Evolutionary conservation across 768 basidiomycete genomes (phyloP).

Genomic region (Leccinellum albellum): DNA sequence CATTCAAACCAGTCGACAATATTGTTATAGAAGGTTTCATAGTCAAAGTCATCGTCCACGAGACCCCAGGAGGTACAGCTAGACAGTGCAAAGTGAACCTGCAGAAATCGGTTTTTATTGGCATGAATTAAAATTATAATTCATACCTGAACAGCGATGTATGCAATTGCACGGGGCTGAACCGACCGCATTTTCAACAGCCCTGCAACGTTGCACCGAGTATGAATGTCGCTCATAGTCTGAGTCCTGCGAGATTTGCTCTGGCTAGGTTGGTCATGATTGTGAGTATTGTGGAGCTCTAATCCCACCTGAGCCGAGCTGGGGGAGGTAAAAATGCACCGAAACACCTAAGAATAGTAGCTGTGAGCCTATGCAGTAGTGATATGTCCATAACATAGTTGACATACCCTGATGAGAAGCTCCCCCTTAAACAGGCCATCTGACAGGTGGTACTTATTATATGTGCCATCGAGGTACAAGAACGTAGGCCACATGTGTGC

Average conservation of each 20-base stretch:
- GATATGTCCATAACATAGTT: background rate
- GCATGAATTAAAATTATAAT: background rate
- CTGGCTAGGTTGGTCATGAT: background rate
- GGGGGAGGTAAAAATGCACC: background rate
- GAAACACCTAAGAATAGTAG: background rate
- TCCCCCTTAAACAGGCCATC: background rate
- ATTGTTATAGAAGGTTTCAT: background rate
- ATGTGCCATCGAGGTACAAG: background rate
- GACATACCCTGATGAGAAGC: background rate
- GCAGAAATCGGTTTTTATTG: background rate
- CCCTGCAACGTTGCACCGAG: background rate
- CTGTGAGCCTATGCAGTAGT: background rate
- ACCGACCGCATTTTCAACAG: background rate
- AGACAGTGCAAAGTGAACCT: background rate
- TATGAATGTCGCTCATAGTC: background rate
- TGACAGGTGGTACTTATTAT: background rate
- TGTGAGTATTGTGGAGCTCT: background rate
- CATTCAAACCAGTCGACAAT: background rate
- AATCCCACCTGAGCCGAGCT: background rate
- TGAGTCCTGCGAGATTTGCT: background rate
- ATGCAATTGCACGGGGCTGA: background rate
- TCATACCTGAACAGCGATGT: background rate
- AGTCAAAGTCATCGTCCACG: background rate
- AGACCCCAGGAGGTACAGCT: background rate
- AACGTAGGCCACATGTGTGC: background rate